Percentiles rank a stretch among this genome's conserved stretches.
These are phyloP conservation scores for Cocos nucifera DNA, from an alignment of 176 grass and related monocot species.

Conservation along the genomic window DNA sequence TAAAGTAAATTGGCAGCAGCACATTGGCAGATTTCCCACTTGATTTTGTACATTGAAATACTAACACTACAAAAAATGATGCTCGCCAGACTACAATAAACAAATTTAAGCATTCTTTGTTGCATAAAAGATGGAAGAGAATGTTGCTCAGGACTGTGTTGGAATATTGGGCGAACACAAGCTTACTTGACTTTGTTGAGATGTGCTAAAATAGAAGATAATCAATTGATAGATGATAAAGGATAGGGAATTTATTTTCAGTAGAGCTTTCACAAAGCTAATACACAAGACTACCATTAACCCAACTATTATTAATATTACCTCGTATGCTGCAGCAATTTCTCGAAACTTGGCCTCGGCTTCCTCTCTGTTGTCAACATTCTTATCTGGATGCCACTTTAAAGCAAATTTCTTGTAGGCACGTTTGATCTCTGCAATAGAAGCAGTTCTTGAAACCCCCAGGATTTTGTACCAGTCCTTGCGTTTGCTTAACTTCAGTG, in stretches of 20 bases:
- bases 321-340: slow-evolving; percentile 94
- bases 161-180: too few relatives aligned
- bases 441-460: slow-evolving; percentile 72
- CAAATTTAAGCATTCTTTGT: too few relatives aligned
- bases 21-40: too few relatives aligned
- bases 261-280: too few relatives aligned
- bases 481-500: slow-evolving; percentile 86
- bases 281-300: neutral
- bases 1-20: too few relatives aligned
- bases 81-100: too few relatives aligned
- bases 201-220: too few relatives aligned
- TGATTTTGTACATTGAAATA: too few relatives aligned
- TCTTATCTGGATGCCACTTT: slow-evolving; percentile 97
- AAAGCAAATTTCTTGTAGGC: slow-evolving; percentile 96
- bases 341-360: slow-evolving; percentile 88
- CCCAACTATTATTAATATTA: slow-evolving; percentile 2
- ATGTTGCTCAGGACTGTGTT: too few relatives aligned
- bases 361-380: slow-evolving; percentile 88
- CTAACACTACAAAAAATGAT: too few relatives aligned
- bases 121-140: too few relatives aligned
- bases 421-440: slow-evolving; percentile 74
- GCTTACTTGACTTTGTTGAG: too few relatives aligned
- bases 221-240: neutral
- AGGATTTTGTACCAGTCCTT: slow-evolving; percentile 98
- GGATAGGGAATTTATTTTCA: neutral